Evolutionary conservation across 108 stramenopile genomes (phyloP).

Genomic region (Pseudonitzschia delicatissima): DNA sequence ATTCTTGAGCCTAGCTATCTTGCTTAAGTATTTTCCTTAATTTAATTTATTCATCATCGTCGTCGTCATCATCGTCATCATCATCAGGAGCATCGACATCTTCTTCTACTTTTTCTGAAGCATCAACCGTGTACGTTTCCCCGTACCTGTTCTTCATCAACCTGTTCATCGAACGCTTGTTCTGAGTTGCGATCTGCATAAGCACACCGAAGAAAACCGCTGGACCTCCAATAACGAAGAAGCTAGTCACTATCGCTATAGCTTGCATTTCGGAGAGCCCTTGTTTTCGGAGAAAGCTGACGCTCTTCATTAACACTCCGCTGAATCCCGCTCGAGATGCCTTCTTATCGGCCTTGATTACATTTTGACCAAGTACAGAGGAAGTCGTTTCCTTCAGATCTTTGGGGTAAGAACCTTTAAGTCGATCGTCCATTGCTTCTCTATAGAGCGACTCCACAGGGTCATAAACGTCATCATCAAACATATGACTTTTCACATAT

Average conservation of each 20-base stretch:
- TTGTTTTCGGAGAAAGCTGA: slow-evolving; percentile 19
- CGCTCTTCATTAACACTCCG: slow-evolving; percentile 14
- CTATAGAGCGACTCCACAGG: slow-evolving; percentile 77
- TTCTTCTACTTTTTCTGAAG: slow-evolving; percentile 37
- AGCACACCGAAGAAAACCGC: slow-evolving; percentile 9
- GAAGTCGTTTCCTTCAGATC: slow-evolving; percentile 36
- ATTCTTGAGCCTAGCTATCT: not conserved
- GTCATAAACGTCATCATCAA: slow-evolving; percentile 77
- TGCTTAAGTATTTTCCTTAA: not conserved
- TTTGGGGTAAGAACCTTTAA: slow-evolving; percentile 33
- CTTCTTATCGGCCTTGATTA: slow-evolving; percentile 16
- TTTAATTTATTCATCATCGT: slow-evolving; percentile 35
- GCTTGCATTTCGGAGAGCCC: slow-evolving; percentile 43
- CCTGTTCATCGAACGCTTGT: slow-evolving; percentile 39
- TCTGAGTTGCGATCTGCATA: slow-evolving; percentile 28
- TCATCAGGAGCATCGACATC: slow-evolving; percentile 47
- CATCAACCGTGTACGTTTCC: slow-evolving; percentile 53
- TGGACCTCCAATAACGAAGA: slow-evolving; percentile 28
- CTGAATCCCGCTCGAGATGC: slow-evolving; percentile 18
- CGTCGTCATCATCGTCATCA: slow-evolving; percentile 56
- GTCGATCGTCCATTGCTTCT: slow-evolving; percentile 52
- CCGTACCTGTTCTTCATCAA: slow-evolving; percentile 52
- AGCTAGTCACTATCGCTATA: slow-evolving; percentile 26
- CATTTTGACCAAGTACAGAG: slow-evolving; percentile 41
- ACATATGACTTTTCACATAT: slow-evolving; percentile 75